Percentiles rank a stretch among this genome's conserved stretches.
phyloP scores from a whole-genome alignment of 192 early-diverging fungal species.

The Oehlia diaphana region DNA sequence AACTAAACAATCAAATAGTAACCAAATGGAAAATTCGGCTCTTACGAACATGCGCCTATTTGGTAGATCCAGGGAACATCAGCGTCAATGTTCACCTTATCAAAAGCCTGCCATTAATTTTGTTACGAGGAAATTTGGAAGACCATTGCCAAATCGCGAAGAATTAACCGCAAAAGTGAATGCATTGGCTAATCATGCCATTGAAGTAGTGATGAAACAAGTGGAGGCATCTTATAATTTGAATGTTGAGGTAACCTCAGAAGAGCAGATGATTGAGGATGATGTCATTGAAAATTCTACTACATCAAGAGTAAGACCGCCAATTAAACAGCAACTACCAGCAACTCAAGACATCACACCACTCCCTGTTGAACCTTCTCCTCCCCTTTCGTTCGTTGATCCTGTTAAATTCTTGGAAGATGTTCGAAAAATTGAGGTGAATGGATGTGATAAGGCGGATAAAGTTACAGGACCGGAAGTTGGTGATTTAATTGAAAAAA shows the following conservation, averaged over 20 bases:
- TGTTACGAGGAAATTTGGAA: not conserved
- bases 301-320: not conserved
- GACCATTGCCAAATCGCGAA: not conserved
- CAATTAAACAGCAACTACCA: conserved; percentile 5
- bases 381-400: conserved; percentile 14
- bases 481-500: too few relatives aligned
- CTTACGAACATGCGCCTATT: not conserved
- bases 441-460: not conserved
- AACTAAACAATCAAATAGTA: not conserved
- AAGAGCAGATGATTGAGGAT: not conserved
- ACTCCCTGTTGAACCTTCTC: not conserved
- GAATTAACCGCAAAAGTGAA: conserved; percentile 8
- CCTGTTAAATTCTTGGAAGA: conserved; percentile 19
- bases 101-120: conserved; percentile 1
- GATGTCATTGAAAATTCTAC: not conserved
- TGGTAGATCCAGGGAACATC: conserved; percentile 1
- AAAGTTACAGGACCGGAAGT: too few relatives aligned
- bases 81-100: conserved; percentile 12
- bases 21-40: not conserved
- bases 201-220: conserved; percentile 11
- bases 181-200: not conserved
- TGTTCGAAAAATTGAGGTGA: not conserved
- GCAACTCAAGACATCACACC: not conserved
- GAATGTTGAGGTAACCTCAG: not conserved
- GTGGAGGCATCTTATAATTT: not conserved